Evolutionary conservation across 1,284 basidiomycete species (phyloP), one percentile per base, ranked within the genome.

Genomic region (Marasmius fiardii): DNA sequence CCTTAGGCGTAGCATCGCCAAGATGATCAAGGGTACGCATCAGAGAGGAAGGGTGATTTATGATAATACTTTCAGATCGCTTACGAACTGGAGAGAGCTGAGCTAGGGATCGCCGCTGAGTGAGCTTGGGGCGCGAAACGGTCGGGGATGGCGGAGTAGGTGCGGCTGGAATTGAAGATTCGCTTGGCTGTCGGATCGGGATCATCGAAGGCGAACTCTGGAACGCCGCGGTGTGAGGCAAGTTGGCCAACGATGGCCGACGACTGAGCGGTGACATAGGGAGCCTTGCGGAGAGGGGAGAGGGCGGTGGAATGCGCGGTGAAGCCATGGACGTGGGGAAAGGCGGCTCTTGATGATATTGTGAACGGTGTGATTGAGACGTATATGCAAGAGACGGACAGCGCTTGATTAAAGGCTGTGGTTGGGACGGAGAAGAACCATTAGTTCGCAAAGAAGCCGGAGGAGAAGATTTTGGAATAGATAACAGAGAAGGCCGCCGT

Each of bases 41-140:
- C 12, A 58, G 41, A 21, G 57, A 53, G 41, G 51, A 43, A 4
- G 60, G 54, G 21, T 59, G 55, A 4, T 63, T 61, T n/a, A n/a
- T n/a, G 18, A 63, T 59, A 21, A 64, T 55, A 26, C 65, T 70
- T 26, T 67, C 68, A 11, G 67, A 67, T 20, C 68, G 64, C 39
- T 65, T 68, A 28, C 68, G 63, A 34, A 64, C 64, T 12, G 66
- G 65, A 5, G 57, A 58, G 12, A 68, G 59, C 11, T 65, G 64
- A n/a, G 59, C 60, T n/a, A 65, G 59, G 18, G 67, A 67, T 39
- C 58, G 58, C 3, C 61, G 61, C 23, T 63, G 55, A 44, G 60
- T 31, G 52, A 64, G 57, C 16, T 21, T 41, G 39, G 11, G 57
- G 18, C 52, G 55, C 26, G 48, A 45, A 43, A 56, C 49, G 21